These are phyloP conservation scores for Sabuloglossum arenarium DNA, from an alignment of 495 filamentous ascomycete genomes.

Conservation along the genomic window DNA sequence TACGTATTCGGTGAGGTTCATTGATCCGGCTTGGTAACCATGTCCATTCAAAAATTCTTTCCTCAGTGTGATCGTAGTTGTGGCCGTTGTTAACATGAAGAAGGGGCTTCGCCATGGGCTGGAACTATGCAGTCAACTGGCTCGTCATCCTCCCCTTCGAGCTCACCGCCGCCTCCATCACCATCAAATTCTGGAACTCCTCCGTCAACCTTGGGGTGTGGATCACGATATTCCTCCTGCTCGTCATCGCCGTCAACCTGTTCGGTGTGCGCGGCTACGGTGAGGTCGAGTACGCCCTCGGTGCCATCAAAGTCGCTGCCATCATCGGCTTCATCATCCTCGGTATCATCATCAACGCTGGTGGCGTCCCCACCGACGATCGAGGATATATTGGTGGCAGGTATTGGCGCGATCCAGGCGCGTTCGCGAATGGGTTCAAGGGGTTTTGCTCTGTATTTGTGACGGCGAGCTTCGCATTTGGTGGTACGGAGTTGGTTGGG, in stretches of 20 bases:
- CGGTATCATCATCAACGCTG: constrained; percentile 46
- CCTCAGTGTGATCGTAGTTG: too few relatives aligned
- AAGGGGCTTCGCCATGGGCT: constrained; percentile 5
- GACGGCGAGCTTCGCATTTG: constrained; percentile 58
- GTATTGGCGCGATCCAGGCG: constrained; percentile 58
- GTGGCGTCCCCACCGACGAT: constrained; percentile 52
- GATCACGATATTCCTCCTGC: constrained; percentile 44
- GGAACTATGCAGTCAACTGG: constrained; percentile 2
- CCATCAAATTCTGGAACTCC: not conserved
- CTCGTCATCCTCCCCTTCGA: constrained; percentile 4
- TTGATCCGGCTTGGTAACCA: constrained; percentile 39
- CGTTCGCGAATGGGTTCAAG: constrained; percentile 5
- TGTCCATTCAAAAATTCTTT: too few relatives aligned
- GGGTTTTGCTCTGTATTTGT: not conserved
- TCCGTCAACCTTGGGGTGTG: constrained; percentile 60
- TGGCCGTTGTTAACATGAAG: too few relatives aligned
- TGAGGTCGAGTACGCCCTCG: constrained; percentile 30
- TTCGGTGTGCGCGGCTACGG: constrained; percentile 27
- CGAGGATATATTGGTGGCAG: constrained; percentile 49
- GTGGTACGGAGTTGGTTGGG: constrained; percentile 71
- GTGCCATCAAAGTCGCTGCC: constrained; percentile 40
- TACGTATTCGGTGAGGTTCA: constrained; percentile 38
- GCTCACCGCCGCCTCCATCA: constrained; percentile 1
- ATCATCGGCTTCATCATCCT: constrained; percentile 45
- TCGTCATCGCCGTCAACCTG: constrained; percentile 40